These are phyloP conservation scores for Ramaria rubella DNA, from an alignment of 768 basidiomycete genomes.

Conservation along the genomic window DNA sequence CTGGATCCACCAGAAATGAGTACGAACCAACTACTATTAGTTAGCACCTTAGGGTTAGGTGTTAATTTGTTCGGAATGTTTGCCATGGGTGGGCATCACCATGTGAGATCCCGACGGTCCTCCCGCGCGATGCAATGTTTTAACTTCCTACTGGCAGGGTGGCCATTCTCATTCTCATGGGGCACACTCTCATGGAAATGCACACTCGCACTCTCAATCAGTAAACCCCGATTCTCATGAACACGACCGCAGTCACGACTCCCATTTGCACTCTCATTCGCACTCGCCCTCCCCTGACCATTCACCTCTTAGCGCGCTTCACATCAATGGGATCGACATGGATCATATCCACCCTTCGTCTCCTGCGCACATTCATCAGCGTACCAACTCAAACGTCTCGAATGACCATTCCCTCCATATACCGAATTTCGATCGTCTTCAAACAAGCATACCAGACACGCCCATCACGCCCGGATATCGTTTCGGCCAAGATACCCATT, in stretches of 20 bases:
- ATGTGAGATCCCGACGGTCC: constrained; percentile 40
- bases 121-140: not conserved
- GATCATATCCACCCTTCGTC: constrained; percentile 19
- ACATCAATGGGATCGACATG: constrained; percentile 22
- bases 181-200: constrained; percentile 15
- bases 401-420: not conserved
- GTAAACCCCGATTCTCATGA: constrained; percentile 20
- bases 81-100: constrained; percentile 93
- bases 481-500: constrained; percentile 48
- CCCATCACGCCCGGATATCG: constrained; percentile 64
- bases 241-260: constrained; percentile 3
- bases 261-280: constrained; percentile 20
- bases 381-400: constrained; percentile 14
- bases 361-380: constrained; percentile 22
- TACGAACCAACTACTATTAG: constrained; percentile 82
- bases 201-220: constrained; percentile 22
- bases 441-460: constrained; percentile 17
- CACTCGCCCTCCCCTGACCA: constrained; percentile 24
- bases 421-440: not conserved
- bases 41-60: constrained; percentile 81
- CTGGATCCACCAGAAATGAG: constrained; percentile 97
- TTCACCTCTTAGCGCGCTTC: too few species aligned
- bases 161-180: constrained; percentile 45
- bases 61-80: constrained; percentile 99
- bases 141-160: constrained; percentile 28